Evolutionary conservation across 768 basidiomycete species (phyloP), one percentile per base, ranked within the genome.

Genomic region (Tricholoma matsutake): DNA sequence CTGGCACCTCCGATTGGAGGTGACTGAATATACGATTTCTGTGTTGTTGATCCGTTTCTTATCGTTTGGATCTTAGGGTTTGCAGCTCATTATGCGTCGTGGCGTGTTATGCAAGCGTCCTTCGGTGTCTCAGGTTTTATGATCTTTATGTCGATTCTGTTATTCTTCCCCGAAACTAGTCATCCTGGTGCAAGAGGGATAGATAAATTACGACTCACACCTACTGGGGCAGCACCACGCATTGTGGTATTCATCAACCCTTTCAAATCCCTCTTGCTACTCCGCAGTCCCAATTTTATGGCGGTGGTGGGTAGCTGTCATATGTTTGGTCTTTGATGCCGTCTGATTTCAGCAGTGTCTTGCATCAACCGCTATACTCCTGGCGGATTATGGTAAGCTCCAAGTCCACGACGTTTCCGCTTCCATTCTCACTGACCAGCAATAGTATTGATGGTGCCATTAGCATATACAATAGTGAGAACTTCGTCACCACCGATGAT

Each of bases 391-490:
- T 77, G 69, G 83, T 82, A 37, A 55, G 77, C 56, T 63, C 63
- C 6, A 1, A 7, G 11, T 57, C 7, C 31, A 41, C 1, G 18
- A 16, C 20, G 22, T 35, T 6, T 22, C 54, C 13, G 62, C 71
- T 47, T 60, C 60, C 0, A 54, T 75, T 35, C 39, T 72, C 20
- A 71, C 73, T 11, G 69, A 73, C 49, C 72, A 56, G 51, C 65
- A 25, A 71, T 73, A 75, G 85, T 81, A 18, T 59, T 89, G 2
- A 67, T 89, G 54, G 69, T 87, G 11, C 89, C 89, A 0, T 71
- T 91, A 6, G 79, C 87, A 0, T 88, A 84, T 62, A 90, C 88
- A 0, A 77, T 91, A 29, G 89, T 89, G 62, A 63, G 84, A 10
- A 8, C 7, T 54, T 43, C 25, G 45, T 20, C 4, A 34, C 35